Base-by-base conservation (phyloP, 441 rosid genomes). In the Manihot esculenta region DNA sequence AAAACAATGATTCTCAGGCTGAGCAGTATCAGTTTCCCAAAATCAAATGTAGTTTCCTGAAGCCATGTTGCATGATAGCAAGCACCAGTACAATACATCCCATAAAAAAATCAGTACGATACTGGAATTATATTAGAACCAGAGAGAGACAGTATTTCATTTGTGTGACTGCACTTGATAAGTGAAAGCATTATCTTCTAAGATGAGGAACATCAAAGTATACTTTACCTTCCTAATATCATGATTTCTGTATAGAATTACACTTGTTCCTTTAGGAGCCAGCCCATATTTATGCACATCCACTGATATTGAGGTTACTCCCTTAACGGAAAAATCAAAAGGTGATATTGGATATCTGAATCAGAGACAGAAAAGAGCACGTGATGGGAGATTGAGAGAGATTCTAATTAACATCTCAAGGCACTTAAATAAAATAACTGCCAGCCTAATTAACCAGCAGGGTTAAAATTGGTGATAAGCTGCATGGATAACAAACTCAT, bases 201-300 rank as follows among this genome's bases (percentile, higher is more conserved):
- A 59, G 66, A 69, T 41, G 17, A 63, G 33, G 20, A 66, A 47
- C 41, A 50, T 24, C 17, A 30, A 54, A 38, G 11, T 53, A 50
- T 33, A 62, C 14, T 53, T 59, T 77, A 95, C 98, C 97, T 91
- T 95, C 80, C 99, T 87, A 75, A 95, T 87, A 66, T 91, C 99
- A 73, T 88, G 99, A 80, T 95, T 88, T 83, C 93, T 87, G 87
- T 95, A 95, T 62, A 95, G 84, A 76, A 93, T 97, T 62, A 88
- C 71, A 76, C 99, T 95, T 23, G 99, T 93, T 77, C 97, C 99
- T 84, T 93, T 88, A 30, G 97, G 99, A 73, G 98, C 98, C 81
- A 95, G 79, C 47, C 99, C 99, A 82, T 93, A 95, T 75, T 91
- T 93, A 84, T 89, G 99, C 71, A 93, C 97, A 72, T 95, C 99